These are phyloP conservation scores for Backusella psychrophila DNA, from an alignment of 192 early-diverging fungal species.

Conservation along the genomic window DNA sequence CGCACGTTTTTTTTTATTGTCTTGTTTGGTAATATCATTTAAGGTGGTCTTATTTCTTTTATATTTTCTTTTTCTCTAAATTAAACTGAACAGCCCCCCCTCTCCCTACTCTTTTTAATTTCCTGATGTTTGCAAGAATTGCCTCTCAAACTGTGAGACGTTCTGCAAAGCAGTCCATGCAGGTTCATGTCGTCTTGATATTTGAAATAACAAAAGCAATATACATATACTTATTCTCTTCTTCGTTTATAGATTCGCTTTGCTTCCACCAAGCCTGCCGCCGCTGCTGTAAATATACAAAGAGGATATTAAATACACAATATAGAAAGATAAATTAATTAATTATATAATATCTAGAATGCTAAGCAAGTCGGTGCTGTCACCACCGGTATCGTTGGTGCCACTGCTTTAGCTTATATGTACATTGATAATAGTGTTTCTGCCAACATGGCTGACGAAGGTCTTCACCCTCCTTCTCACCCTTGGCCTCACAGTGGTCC, in stretches of 20 bases:
- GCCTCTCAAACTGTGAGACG: constrained; percentile 35
- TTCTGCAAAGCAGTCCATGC: constrained; percentile 23
- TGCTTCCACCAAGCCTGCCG: constrained; percentile 36
- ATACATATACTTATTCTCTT: background rate
- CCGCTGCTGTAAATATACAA: constrained; percentile 26
- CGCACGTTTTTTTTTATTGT: background rate
- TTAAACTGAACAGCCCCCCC: constrained; percentile 1
- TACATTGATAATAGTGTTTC: constrained; percentile 46
- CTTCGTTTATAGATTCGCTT: constrained; percentile 28
- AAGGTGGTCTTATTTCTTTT: background rate
- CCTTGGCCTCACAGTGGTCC: constrained; percentile 85
- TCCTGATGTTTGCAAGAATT: constrained; percentile 39
- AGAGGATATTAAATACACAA: background rate
- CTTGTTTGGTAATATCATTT: background rate
- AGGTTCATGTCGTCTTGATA: constrained; percentile 9
- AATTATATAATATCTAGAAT: constrained; percentile 21
- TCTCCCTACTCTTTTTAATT: constrained; percentile 5
- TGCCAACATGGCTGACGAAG: constrained; percentile 88
- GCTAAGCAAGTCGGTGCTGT: constrained; percentile 33
- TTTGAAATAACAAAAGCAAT: too few relatives aligned
- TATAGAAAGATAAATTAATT: background rate
- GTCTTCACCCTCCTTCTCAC: constrained; percentile 86
- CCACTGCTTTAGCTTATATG: constrained; percentile 48
- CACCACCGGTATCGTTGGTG: constrained; percentile 59
- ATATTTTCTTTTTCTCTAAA: background rate